Conservation (phyloP, 1,284 basidiomycete genomes). For the Heterobasidion occidentale region DNA sequence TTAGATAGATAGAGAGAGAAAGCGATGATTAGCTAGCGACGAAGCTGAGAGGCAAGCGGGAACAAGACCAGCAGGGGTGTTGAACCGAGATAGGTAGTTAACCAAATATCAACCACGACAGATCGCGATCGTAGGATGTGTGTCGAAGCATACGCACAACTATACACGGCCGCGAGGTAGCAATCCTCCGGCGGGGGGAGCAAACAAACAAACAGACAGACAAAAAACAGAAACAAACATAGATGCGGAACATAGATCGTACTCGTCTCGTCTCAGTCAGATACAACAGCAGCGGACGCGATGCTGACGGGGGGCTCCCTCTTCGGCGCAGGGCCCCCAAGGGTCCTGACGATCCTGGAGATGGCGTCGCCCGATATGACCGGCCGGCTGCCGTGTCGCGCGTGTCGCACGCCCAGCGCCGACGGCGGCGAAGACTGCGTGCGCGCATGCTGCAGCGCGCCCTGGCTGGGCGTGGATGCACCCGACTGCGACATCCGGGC, state of each 20-base stretch:
- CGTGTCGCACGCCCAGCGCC: constrained; percentile 26
- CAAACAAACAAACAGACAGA: too few species aligned
- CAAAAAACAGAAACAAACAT: too few species aligned
- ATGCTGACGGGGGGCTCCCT: constrained; percentile 11
- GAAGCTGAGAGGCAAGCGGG: background rate
- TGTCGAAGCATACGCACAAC: too few species aligned
- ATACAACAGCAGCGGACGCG: background rate
- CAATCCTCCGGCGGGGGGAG: too few species aligned
- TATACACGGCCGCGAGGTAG: too few species aligned
- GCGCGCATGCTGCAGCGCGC: constrained; percentile 33
- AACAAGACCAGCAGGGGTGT: constrained; percentile 6
- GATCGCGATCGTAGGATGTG: too few species aligned
- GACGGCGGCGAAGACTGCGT: constrained; percentile 60
- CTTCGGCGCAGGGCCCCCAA: constrained; percentile 28
- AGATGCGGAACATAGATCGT: too few species aligned
- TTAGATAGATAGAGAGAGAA: constrained; percentile 2
- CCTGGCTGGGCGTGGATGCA: constrained; percentile 10
- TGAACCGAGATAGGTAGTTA: background rate
- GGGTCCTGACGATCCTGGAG: constrained; percentile 50
- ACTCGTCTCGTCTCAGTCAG: background rate
- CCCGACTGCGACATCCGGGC: constrained; percentile 27
- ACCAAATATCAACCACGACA: too few species aligned
- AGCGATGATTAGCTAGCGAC: background rate
- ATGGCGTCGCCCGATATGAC: constrained; percentile 63
- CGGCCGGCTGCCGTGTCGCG: constrained; percentile 44